Base-by-base conservation (phyloP, 768 basidiomycete genomes). In the Guyanaporus albipodus region DNA sequence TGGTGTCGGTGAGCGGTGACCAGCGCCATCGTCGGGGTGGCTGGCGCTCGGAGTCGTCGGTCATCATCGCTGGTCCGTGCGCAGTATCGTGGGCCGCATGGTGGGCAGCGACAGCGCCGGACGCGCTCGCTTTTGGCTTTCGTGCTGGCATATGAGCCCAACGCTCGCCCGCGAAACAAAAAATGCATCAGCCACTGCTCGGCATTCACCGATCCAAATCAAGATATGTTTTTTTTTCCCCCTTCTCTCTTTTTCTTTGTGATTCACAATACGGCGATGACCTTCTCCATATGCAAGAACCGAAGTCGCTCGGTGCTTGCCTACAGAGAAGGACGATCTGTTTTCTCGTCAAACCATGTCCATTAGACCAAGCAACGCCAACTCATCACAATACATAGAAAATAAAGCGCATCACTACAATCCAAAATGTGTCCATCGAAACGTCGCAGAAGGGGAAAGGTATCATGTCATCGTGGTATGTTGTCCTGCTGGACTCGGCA, bases 1-100 rank as follows among this genome's bases (percentile, higher is more conserved):
- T 75, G 9, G 82, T 74, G 66, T 89, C 85, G 31, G 87, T 80
- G 47, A 92, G 71, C 38, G 79, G 74, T 46, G 75, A 72, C 88
- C 88, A 91, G 43, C 77, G 68, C 86, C 67, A 68, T 55, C 31
- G 53, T 48, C 57, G 61, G 9, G 49, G 47, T 17, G 44, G 45
- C 35, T 32, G 34, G 5, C 35, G 38, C 33, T 50, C 41, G 8
- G 42, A n/a, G 28, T 42, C 24, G 39, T 11, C 36, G 34, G 38
- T 35, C 2, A 46, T n/a, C 41, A 18, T 46, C 45, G 36, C 8
- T 51, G 55, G 55, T 44, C 50, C 44, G 50, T 57, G 63, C 45
- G 51, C 46, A 23, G 52, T 56, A 48, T 51, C 44, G 27, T 44
- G 39, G 15, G 23, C n/a, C n/a, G n/a, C n/a, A 49, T 56, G 46